These are phyloP conservation scores for Hibiscus mutabilis DNA, from an alignment of 345 rosid species.

Conservation along the genomic window DNA sequence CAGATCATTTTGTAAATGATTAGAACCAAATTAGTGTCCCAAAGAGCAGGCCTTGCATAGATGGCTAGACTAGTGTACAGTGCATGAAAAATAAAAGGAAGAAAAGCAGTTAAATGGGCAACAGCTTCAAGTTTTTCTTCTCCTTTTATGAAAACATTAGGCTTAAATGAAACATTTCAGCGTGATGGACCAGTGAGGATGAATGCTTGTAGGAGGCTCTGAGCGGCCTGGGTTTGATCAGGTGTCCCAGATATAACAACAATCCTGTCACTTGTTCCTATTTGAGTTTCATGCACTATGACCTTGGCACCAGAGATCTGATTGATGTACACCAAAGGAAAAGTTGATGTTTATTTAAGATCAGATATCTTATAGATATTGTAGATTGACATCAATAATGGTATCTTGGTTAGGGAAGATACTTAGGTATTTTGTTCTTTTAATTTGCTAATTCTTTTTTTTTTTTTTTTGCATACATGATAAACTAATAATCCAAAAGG, in stretches of 20 bases:
- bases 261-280: too few relatives aligned
- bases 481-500: neutral
- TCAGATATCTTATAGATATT: neutral
- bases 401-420: neutral
- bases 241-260: constrained; percentile 86
- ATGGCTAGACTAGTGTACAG: constrained; percentile 7
- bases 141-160: too few relatives aligned
- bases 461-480: neutral
- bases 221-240: constrained; percentile 92
- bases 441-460: neutral
- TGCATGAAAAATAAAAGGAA: neutral
- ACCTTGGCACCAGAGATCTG: constrained; percentile 36
- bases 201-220: constrained; percentile 92
- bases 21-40: neutral
- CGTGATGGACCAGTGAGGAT: constrained; percentile 53
- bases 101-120: neutral
- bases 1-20: neutral
- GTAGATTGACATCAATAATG: neutral
- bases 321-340: constrained; percentile 28
- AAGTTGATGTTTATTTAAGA: constrained; percentile 19
- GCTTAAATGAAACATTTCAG: too few relatives aligned
- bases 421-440: neutral
- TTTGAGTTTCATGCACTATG: too few relatives aligned
- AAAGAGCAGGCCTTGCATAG: neutral
- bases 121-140: neutral